These are phyloP conservation scores for Sclerotinia sclerotiorum DNA, from an alignment of 2,329 filamentous ascomycete genomes.

Conservation along the genomic window DNA sequence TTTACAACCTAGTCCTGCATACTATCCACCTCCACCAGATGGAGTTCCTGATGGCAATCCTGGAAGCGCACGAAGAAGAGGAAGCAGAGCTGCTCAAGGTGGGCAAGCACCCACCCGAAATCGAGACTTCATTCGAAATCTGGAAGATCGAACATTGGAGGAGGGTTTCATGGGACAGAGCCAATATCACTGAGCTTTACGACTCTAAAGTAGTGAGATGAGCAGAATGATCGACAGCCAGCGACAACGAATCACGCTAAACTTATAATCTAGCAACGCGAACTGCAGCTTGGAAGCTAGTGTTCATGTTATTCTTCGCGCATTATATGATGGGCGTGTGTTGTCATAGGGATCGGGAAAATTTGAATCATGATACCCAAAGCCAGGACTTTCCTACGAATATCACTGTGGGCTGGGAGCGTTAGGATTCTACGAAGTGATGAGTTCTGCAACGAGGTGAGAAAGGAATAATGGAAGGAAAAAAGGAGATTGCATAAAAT, in stretches of 20 bases:
- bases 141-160: constrained; percentile 92
- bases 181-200: constrained; percentile 62
- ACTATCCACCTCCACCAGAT: constrained; percentile 91
- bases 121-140: constrained; percentile 87
- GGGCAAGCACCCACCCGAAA: constrained; percentile 57
- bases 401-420: neutral
- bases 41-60: constrained; percentile 66
- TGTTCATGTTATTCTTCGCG: constrained; percentile 23
- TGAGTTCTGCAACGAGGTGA: constrained; percentile 14
- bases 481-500: neutral
- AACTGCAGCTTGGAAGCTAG: constrained; percentile 15
- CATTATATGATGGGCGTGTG: constrained; percentile 13
- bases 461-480: constrained; percentile 9
- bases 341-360: constrained; percentile 22
- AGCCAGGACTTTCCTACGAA: constrained; percentile 18
- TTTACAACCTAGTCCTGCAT: constrained; percentile 91
- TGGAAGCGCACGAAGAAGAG: constrained; percentile 66
- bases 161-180: constrained; percentile 79
- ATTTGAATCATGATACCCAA: constrained; percentile 25
- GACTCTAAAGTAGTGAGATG: neutral
- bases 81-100: constrained; percentile 67
- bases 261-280: constrained; percentile 3
- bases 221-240: constrained; percentile 5
- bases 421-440: constrained; percentile 11
- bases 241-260: constrained; percentile 13